A percentile compares a stretch with the other conserved stretches of the same genome.
Conservation (phyloP, 805 yeast genomes). For the Kodamaea kakaduensis region DNA sequence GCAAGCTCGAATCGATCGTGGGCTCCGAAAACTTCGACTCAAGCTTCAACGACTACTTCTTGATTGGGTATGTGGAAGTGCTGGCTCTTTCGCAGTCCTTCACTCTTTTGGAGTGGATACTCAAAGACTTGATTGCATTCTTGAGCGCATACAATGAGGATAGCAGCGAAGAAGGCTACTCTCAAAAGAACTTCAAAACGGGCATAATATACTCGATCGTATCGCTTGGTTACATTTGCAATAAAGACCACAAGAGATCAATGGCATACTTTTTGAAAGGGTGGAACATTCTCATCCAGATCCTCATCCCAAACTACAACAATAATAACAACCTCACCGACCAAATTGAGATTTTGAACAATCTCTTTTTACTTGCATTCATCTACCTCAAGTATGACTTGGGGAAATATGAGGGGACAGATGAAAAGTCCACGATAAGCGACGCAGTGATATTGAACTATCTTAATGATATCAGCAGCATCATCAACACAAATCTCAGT, state of each 20-base stretch:
- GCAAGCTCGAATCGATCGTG: slow-evolving; percentile 20
- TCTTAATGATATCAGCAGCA: slow-evolving; percentile 43
- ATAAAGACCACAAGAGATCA: slow-evolving; percentile 27
- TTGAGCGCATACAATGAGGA: slow-evolving; percentile 17
- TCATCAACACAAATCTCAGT: slow-evolving; percentile 37
- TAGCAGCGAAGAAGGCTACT: slow-evolving; percentile 7
- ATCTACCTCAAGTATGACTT: slow-evolving; percentile 40
- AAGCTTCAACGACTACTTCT: slow-evolving; percentile 24
- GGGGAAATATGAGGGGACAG: slow-evolving; percentile 15
- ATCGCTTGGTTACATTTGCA: slow-evolving; percentile 39
- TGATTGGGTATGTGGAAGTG: slow-evolving; percentile 30
- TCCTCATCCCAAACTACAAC: slow-evolving; percentile 32
- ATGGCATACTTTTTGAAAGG: slow-evolving; percentile 38
- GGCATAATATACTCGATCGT: slow-evolving; percentile 42
- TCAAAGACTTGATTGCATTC: slow-evolving; percentile 20
- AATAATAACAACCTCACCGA: slow-evolving; percentile 23
- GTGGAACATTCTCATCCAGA: slow-evolving; percentile 41
- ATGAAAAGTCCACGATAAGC: slow-evolving; percentile 26
- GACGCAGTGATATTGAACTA: slow-evolving; percentile 47
- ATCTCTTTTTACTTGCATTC: slow-evolving; percentile 42
- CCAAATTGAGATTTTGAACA: slow-evolving; percentile 41
- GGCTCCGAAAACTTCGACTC: slow-evolving; percentile 13
- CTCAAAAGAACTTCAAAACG: slow-evolving; percentile 32
- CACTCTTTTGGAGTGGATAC: slow-evolving; percentile 18
- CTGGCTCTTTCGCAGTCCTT: slow-evolving; percentile 11